These are phyloP conservation scores for Teratosphaeria gauchensis DNA, from an alignment of 2,329 filamentous ascomycete genomes.

Conservation along the genomic window DNA sequence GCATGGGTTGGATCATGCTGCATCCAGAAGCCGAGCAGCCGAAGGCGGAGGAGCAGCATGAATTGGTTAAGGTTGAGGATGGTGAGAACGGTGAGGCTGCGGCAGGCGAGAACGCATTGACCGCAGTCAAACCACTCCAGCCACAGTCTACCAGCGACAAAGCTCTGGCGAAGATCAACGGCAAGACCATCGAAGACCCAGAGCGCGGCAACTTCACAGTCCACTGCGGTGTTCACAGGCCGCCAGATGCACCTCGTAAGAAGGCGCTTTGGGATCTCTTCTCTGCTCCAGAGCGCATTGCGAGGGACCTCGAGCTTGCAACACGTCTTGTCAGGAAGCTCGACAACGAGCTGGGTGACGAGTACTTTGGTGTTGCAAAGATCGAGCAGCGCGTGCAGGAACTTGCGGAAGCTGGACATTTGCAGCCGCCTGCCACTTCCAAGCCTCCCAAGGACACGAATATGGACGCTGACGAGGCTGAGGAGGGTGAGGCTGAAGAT, in stretches of 20 bases:
- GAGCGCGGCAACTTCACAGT: constrained; percentile 92
- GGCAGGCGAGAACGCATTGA: constrained; percentile 7
- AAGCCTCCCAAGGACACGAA: constrained; percentile 55
- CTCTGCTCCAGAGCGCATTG: constrained; percentile 84
- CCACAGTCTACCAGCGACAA: constrained; percentile 46
- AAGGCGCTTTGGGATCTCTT: constrained; percentile 97
- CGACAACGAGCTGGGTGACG: constrained; percentile 70
- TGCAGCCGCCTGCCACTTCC: constrained; percentile 56
- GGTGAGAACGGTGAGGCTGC: constrained; percentile 14
- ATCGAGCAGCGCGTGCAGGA: constrained; percentile 83
- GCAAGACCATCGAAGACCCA: constrained; percentile 93
- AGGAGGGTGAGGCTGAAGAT: constrained; percentile 61
- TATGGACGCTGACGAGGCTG: constrained; percentile 42
- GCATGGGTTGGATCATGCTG: constrained; percentile 97
- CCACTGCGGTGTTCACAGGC: constrained; percentile 91
- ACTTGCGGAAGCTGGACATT: constrained; percentile 62
- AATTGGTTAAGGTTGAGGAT: constrained; percentile 3
- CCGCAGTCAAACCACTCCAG: background rate
- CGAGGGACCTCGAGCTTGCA: constrained; percentile 77
- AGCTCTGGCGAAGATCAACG: constrained; percentile 88
- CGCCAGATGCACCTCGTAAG: constrained; percentile 74
- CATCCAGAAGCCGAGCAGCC: constrained; percentile 64
- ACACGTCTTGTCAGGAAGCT: constrained; percentile 74
- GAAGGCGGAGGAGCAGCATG: constrained; percentile 15
- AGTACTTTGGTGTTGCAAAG: constrained; percentile 66